phyloP scores from a whole-genome alignment of 2,329 filamentous ascomycete species.

The Penicillium concentricum region DNA sequence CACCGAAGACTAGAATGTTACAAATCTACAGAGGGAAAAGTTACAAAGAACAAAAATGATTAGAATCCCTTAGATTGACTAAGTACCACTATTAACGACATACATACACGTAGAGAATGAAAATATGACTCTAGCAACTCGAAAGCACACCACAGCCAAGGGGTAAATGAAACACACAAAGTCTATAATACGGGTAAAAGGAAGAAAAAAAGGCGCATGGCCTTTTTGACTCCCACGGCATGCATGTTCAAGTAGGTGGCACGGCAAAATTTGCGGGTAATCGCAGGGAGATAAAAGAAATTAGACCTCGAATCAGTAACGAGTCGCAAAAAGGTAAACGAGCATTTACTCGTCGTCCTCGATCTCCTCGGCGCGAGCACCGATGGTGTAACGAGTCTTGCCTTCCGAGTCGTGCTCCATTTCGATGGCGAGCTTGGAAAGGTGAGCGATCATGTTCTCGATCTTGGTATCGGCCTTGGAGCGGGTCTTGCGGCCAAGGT shows the following conservation, averaged over 20 bases:
- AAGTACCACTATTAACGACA: conserved; percentile 44
- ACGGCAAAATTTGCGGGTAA: conserved; percentile 28
- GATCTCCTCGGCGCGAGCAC: conserved; percentile 42
- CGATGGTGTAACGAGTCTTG: conserved; percentile 46
- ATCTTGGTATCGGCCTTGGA: conserved; percentile 53
- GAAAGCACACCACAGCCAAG: conserved; percentile 28
- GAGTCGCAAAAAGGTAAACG: conserved; percentile 27
- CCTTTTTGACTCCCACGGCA: conserved; percentile 22
- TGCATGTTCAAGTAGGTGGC: conserved; percentile 29
- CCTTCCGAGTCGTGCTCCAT: conserved; percentile 49
- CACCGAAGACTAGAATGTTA: not conserved
- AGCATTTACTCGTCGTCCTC: conserved; percentile 47
- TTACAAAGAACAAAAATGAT: conserved; percentile 17
- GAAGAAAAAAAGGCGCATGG: conserved; percentile 14
- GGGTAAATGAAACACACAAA: conserved; percentile 33
- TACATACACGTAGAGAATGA: conserved; percentile 42
- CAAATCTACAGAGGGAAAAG: not conserved
- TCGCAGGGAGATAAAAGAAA: conserved; percentile 17
- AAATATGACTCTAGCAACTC: conserved; percentile 35
- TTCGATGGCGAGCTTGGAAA: conserved; percentile 54
- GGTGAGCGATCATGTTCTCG: conserved; percentile 54
- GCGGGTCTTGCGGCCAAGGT: conserved; percentile 53
- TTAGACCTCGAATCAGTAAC: conserved; percentile 35
- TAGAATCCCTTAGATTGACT: conserved; percentile 38
- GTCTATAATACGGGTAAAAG: conserved; percentile 40